Evolutionary conservation across 345 rosid species (phyloP), one percentile per base, ranked within the genome.

Genomic region (Turnera subulata): DNA sequence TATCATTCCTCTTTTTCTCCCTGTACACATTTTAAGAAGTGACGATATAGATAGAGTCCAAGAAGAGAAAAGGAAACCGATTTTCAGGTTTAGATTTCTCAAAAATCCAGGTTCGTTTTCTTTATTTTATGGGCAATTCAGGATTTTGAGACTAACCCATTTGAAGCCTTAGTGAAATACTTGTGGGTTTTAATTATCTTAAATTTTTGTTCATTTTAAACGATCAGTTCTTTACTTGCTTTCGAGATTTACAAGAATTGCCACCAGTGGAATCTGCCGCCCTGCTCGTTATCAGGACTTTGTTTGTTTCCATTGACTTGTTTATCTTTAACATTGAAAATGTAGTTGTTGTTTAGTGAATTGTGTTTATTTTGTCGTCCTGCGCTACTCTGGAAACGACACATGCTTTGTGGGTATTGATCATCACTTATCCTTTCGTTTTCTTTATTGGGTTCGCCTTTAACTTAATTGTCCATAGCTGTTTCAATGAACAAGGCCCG

Each of bases 81-180:
- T 40, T 64, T 16, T 35, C 54, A 37, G 20, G 7, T 45, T 4
- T 24, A 19, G 37, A 49, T 16, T 40, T 14, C 19, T 8, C 12
- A 32, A 35, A 45, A 20, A 12, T 26, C 46, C 53, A 50, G 63
- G 55, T 50, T 33, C 40, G 39, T 50, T 57, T 13, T 21, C 57
- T 64, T 3, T 17, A 16, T 22, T 6, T 6, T 35, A 45, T 22
- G 62, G 11, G 5, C 16, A 50, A 52, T 46, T 26, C 16, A 46
- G 5, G 53, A 5, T 56, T 62, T 29, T 37, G n/a, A 33, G 16
- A 6, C 23, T 9, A 46, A 23, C 15, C 55, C 15, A 49, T 50
- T 62, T 35, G 39, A 44, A 21, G 14, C 44, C 25, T 32, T 3
- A 32, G 38, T 24, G 42, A 61, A 46, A 38, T 46, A 4, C 19